phyloP scores from a whole-genome alignment of 78 protist genomes.

The Emiliania huxleyi region DNA sequence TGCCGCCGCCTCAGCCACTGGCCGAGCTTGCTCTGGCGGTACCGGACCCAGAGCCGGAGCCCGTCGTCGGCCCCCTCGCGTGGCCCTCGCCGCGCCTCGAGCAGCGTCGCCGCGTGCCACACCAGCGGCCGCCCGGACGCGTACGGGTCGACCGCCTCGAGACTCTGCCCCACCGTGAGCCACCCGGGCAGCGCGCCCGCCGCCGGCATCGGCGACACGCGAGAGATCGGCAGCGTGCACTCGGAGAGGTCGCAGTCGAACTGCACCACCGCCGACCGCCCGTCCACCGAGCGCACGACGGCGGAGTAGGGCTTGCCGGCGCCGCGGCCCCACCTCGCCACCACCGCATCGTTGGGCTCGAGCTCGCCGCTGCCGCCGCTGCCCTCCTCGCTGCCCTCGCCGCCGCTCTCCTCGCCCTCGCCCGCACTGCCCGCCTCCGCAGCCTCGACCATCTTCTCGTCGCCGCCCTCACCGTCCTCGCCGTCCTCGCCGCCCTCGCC shows the following conservation, averaged over 20 bases:
- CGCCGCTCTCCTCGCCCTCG: background rate
- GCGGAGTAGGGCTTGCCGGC: background rate
- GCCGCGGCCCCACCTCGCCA: background rate
- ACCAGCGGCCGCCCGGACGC: background rate
- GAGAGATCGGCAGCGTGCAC: background rate
- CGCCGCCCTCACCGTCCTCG: background rate
- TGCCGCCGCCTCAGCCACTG: background rate
- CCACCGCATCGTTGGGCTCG: background rate
- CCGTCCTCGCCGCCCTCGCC: background rate
- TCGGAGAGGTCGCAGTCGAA: background rate
- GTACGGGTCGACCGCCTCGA: background rate
- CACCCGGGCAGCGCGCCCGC: background rate
- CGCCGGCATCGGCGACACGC: background rate
- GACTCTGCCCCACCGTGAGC: background rate
- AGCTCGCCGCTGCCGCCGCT: too few species aligned
- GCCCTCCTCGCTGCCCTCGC: background rate
- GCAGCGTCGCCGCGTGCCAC: background rate
- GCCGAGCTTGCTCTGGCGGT: background rate
- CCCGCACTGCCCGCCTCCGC: background rate
- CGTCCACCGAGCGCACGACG: background rate
- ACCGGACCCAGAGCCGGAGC: background rate
- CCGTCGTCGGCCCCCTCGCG: background rate
- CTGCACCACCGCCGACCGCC: background rate
- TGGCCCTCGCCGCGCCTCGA: background rate
- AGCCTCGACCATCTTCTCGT: background rate